A percentile compares a stretch with the other conserved stretches of the same genome.
Evolutionary conservation across 768 basidiomycete species (phyloP).

Genomic region (Agrocybe praecox): DNA sequence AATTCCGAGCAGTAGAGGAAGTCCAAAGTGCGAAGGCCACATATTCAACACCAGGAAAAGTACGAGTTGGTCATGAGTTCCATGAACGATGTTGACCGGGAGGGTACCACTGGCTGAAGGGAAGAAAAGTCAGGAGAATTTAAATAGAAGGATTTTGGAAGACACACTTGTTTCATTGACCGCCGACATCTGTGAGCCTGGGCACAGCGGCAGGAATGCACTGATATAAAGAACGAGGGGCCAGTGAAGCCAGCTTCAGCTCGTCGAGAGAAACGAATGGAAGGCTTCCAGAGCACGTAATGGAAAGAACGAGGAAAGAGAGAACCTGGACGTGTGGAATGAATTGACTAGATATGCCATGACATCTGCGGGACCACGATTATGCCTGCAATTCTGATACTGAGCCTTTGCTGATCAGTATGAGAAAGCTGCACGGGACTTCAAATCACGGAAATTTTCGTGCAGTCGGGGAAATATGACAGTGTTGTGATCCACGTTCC

Average conservation of each 20-base stretch:
- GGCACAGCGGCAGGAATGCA: neutral
- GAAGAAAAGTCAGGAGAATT: neutral
- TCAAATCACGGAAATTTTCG: neutral
- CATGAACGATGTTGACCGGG: conserved; percentile 42
- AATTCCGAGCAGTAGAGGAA: conserved; percentile 44
- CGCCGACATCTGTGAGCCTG: neutral
- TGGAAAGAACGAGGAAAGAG: conserved; percentile 1
- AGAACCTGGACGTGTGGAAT: neutral
- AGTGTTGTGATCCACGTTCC: conserved; percentile 7
- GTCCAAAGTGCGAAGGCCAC: conserved; percentile 52
- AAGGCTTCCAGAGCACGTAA: conserved; percentile 17
- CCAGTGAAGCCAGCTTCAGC: conserved; percentile 20
- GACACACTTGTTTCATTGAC: neutral
- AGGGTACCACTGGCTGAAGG: neutral
- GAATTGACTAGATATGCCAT: neutral
- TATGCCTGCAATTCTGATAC: neutral
- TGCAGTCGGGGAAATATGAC: neutral
- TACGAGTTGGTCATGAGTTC: conserved; percentile 40
- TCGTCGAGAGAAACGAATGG: conserved; percentile 1
- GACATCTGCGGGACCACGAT: neutral
- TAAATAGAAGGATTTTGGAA: neutral
- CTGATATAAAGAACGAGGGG: neutral
- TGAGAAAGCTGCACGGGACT: neutral
- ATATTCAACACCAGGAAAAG: conserved; percentile 48
- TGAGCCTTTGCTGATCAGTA: neutral